Evolutionary conservation across 208 protist species (phyloP).

Genomic region (Acanthamoeba healyi): DNA sequence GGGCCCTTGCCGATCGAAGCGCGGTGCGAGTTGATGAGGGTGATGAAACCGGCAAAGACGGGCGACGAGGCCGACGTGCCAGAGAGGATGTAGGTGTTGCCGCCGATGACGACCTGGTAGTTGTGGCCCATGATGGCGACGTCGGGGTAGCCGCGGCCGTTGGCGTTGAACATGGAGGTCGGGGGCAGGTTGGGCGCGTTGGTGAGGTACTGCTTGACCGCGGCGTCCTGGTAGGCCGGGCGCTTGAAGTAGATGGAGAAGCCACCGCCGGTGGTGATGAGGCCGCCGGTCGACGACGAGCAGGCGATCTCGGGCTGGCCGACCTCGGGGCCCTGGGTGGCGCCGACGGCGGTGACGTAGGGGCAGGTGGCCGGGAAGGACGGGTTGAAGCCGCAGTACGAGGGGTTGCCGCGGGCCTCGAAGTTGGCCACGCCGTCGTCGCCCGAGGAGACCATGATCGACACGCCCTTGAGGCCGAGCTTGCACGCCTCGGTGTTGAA

Average conservation of each 20-base stretch:
- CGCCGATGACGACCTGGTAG: conserved; percentile 76
- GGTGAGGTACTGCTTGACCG: conserved; percentile 75
- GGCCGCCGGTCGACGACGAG: conserved; percentile 74
- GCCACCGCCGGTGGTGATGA: conserved; percentile 87
- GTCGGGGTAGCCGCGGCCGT: conserved; percentile 84
- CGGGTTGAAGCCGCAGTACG: conserved; percentile 78
- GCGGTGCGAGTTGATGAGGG: conserved; percentile 77
- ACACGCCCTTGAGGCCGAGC: conserved; percentile 76
- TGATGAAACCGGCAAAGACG: conserved; percentile 81
- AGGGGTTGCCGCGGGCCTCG: conserved; percentile 57
- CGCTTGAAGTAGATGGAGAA: conserved; percentile 80
- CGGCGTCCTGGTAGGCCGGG: conserved; percentile 70
- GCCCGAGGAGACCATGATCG: conserved; percentile 80
- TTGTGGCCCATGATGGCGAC: conserved; percentile 82
- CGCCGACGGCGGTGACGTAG: conserved; percentile 84
- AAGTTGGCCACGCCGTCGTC: conserved; percentile 81
- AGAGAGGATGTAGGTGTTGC: neutral
- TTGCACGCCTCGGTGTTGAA: conserved; percentile 64
- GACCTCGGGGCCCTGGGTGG: conserved; percentile 76
- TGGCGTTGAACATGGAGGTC: conserved; percentile 71
- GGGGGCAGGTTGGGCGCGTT: conserved; percentile 67
- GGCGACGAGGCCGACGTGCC: conserved; percentile 83
- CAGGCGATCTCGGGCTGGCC: conserved; percentile 78
- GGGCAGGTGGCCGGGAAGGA: conserved; percentile 81
- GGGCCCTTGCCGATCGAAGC: conserved; percentile 24